A percentile compares a stretch with the other conserved stretches of the same genome.
Evolutionary conservation across 202 grass and related monocot species (phyloP).

Genomic region (Musa balbisiana): DNA sequence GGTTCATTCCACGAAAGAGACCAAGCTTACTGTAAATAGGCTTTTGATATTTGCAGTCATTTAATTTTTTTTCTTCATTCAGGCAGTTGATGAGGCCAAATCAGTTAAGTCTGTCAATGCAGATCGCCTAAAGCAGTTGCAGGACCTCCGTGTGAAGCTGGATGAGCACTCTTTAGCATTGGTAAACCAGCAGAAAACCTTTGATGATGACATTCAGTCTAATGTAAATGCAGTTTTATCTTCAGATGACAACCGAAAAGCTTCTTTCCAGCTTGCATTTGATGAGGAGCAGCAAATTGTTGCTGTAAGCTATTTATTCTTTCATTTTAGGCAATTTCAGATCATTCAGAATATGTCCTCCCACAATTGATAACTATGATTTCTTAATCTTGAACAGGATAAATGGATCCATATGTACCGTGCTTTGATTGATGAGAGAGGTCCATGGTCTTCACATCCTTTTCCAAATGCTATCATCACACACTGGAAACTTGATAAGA

Average conservation of each 20-base stretch:
- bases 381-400: slow-evolving; percentile 43
- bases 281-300: slow-evolving; percentile 96
- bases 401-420: slow-evolving; percentile 95
- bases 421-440: slow-evolving; percentile 83
- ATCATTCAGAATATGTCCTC: not conserved
- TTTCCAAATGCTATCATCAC: slow-evolving; percentile 75
- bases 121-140: slow-evolving; percentile 75
- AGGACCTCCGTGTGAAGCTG: slow-evolving; percentile 72
- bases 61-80: slow-evolving; percentile 23
- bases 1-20: not conserved
- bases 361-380: not conserved
- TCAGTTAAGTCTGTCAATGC: slow-evolving; percentile 55
- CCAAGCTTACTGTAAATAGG: not conserved
- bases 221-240: slow-evolving; percentile 61
- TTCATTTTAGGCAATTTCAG: slow-evolving; percentile 8
- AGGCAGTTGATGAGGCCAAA: slow-evolving; percentile 83
- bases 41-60: not conserved
- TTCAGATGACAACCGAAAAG: slow-evolving; percentile 73
- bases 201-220: slow-evolving; percentile 88
- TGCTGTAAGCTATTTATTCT: slow-evolving; percentile 53
- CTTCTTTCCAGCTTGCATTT: slow-evolving; percentile 66
- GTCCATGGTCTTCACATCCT: slow-evolving; percentile 81
- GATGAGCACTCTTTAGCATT: slow-evolving; percentile 57
- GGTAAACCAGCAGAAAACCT: slow-evolving; percentile 49
- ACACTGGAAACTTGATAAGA: slow-evolving; percentile 93